Conservation (phyloP, 192 early-diverging fungal species). For the Funneliformis mosseae region DNA sequence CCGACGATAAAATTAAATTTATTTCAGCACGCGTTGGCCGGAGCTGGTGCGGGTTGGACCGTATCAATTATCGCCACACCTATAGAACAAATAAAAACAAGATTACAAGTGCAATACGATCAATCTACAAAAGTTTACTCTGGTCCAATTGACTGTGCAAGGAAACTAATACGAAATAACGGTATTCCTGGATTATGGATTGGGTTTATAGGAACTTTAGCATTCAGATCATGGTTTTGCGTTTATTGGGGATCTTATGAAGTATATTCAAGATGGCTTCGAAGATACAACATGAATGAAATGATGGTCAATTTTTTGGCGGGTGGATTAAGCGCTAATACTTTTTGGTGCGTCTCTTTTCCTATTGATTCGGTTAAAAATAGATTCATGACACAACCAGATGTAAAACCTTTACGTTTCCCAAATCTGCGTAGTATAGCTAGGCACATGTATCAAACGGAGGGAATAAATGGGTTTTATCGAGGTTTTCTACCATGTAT, state of each 20-base stretch:
- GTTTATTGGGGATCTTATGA: conserved; percentile 72
- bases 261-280: conserved; percentile 55
- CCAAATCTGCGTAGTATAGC: conserved; percentile 58
- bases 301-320: conserved; percentile 70
- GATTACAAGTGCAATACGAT: conserved; percentile 78
- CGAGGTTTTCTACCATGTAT: conserved; percentile 88
- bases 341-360: conserved; percentile 64
- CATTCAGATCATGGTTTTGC: conserved; percentile 62
- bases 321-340: no score
- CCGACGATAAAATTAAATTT: conserved; percentile 49
- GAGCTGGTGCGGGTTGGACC: conserved; percentile 61
- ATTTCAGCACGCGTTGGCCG: conserved; percentile 72
- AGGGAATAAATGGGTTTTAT: conserved; percentile 86
- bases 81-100: conserved; percentile 63
- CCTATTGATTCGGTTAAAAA: conserved; percentile 86
- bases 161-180: conserved; percentile 73
- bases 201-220: conserved; percentile 80
- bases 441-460: conserved; percentile 62
- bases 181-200: conserved; percentile 82
- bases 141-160: conserved; percentile 86
- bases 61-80: conserved; percentile 83
- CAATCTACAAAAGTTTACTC: conserved; percentile 68
- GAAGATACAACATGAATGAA: conserved; percentile 56
- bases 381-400: conserved; percentile 88
- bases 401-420: conserved; percentile 64